Conservation (phyloP, 148 eudicot species). For the Rhododendron molle region DNA sequence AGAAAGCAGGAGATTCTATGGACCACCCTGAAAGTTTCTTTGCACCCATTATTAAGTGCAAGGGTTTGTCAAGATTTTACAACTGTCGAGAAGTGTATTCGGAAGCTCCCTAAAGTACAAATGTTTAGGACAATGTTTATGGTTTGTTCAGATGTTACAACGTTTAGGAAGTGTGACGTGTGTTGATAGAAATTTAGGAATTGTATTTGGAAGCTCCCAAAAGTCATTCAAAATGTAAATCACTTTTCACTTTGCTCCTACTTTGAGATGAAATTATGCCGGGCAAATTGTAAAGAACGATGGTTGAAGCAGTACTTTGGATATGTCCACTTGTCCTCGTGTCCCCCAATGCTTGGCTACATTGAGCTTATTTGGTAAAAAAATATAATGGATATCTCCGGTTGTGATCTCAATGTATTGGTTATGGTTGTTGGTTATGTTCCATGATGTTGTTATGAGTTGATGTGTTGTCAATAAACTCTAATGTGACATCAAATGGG, state of each 20-base stretch:
- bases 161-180: neutral
- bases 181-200: neutral
- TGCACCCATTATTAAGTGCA: neutral
- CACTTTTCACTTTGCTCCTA: neutral
- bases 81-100: neutral
- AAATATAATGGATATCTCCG: neutral
- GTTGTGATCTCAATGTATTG: neutral
- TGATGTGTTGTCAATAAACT: neutral
- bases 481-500: neutral
- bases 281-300: neutral
- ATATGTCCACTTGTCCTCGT: neutral
- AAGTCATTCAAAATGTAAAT: neutral
- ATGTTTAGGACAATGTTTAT: neutral
- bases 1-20: neutral
- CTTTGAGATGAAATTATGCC: neutral
- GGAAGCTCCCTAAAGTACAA: neutral
- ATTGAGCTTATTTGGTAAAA: neutral
- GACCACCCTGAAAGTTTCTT: neutral
- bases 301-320: neutral
- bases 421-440: neutral
- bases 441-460: neutral
- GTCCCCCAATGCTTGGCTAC: neutral
- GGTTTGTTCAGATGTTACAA: neutral
- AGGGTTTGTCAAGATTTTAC: neutral
- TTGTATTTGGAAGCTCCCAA: neutral